Conservation (phyloP, 352 stramenopile species). For the Phytophthora sp. region DNA sequence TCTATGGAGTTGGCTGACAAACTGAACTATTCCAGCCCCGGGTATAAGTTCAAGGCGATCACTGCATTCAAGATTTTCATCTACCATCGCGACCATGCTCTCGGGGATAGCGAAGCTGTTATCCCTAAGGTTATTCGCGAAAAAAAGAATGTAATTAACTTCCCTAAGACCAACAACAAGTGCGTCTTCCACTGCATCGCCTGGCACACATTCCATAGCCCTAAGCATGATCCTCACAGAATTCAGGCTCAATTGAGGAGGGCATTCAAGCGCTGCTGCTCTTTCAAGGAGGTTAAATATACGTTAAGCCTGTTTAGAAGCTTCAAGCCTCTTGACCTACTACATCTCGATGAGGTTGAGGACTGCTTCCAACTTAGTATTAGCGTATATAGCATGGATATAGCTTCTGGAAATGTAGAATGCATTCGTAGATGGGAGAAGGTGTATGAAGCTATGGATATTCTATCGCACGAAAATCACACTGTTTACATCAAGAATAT, state of each 20-base stretch:
- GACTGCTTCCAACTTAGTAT: neutral
- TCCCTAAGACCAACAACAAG: conserved; percentile 1
- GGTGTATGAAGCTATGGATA: neutral
- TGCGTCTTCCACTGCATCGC: neutral
- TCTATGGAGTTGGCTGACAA: conserved; percentile 4
- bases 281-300: neutral
- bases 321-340: neutral
- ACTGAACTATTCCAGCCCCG: neutral
- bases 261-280: neutral
- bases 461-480: neutral
- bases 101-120: neutral
- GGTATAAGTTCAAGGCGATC: conserved; percentile 2
- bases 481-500: neutral
- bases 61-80: neutral
- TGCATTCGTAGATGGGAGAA: neutral
- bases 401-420: neutral
- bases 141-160: conserved; percentile 1
- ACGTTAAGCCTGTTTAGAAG: neutral
- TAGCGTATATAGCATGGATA: neutral
- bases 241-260: neutral
- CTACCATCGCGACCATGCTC: neutral
- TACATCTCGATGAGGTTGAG: conserved; percentile 3
- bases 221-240: neutral
- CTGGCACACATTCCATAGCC: neutral
- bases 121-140: too few species aligned